Evolutionary conservation across 371 early-diverging fungal genomes (phyloP), one percentile per base, ranked within the genome.

Genomic region (Lichtheimia ornata): DNA sequence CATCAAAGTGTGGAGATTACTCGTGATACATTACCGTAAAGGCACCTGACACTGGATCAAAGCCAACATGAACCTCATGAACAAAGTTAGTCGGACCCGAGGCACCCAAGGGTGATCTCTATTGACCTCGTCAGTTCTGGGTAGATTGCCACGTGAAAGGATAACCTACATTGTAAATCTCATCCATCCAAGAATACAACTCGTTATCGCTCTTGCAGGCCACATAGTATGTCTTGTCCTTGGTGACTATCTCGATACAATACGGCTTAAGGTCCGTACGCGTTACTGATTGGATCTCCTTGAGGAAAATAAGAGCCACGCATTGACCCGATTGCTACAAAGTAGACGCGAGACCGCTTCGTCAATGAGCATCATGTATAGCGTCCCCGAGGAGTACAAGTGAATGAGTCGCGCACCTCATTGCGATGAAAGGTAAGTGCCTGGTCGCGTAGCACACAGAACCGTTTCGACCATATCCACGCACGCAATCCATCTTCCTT

Each of bases 121-220:
- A 61, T 12, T 35, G 3, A 13, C 18, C 17, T 40, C n/a, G 22
- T 22, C 47, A 47, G 47, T 18, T 35, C 35, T 35, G 35, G 35
- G 35, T 35, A 35, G 35, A 35, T 35, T 35, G 35, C 35, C 35
- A 35, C 35, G 35, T 35, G 35, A 35, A 35, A 47, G 13, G 45
- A 11, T 22, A 18, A 47, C 18, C 18, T 76, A 89, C 89, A 72
- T 84, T 88, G 75, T 96, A 96, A 69, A 98, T 91, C 65, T 93
- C 93, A 70, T 97, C 97, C 88, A 96, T 91, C 98, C 97, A 97
- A 24, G 91, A 87, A 73, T 98, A 98, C 17, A 98, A 83, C 62
- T 98, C 97, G 65, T 95, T 94, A 67, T 98, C 98, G 69, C 85
- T 92, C 73, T 89, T 91, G 76, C 94, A 94, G 14, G 93, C 86